Percentiles rank a stretch among this genome's conserved stretches.
Evolutionary conservation across 495 filamentous ascomycete genomes (phyloP).

Genomic region (Penicillium ochrochloron): DNA sequence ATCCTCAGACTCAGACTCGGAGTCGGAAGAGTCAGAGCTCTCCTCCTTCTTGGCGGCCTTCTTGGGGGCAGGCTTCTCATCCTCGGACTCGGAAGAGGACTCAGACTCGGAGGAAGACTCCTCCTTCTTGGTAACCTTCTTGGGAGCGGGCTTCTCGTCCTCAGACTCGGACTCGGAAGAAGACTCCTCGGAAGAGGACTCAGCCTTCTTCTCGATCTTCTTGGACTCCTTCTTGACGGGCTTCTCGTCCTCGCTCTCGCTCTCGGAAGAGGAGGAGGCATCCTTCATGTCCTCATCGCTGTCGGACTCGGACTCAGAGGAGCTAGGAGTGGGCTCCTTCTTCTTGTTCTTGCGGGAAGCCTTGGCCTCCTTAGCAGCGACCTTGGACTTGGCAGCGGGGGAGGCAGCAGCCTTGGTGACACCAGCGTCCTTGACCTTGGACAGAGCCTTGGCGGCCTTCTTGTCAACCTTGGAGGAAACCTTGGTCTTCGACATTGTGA

Average conservation of each 20-base stretch:
- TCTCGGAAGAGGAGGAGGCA: slow-evolving; percentile 44
- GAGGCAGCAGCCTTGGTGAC: slow-evolving; percentile 55
- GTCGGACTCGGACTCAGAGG: slow-evolving; percentile 44
- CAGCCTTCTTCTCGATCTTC: slow-evolving; percentile 53
- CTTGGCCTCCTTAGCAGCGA: slow-evolving; percentile 50
- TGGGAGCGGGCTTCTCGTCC: slow-evolving; percentile 40
- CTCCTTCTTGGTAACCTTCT: slow-evolving; percentile 44
- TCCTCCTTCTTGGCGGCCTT: slow-evolving; percentile 33
- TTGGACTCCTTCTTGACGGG: slow-evolving; percentile 36
- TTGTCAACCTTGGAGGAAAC: slow-evolving; percentile 43
- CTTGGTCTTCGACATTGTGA: slow-evolving; percentile 60
- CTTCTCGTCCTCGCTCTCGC: slow-evolving; percentile 45
- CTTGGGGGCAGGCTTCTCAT: slow-evolving; percentile 43
- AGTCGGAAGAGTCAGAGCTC: slow-evolving; percentile 37
- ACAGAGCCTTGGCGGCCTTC: slow-evolving; percentile 53
- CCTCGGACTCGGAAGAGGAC: slow-evolving; percentile 40
- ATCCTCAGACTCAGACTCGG: slow-evolving; percentile 37
- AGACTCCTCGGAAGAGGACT: slow-evolving; percentile 34
- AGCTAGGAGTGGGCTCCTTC: slow-evolving; percentile 54
- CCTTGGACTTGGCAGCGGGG: slow-evolving; percentile 55
- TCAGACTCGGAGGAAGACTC: slow-evolving; percentile 40
- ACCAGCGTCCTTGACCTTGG: slow-evolving; percentile 58
- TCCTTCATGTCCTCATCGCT: slow-evolving; percentile 47
- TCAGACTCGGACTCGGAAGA: slow-evolving; percentile 30
- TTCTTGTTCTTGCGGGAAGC: slow-evolving; percentile 44